Conservation (phyloP, 495 filamentous ascomycete genomes). For the Eremomyces bilateralis region DNA sequence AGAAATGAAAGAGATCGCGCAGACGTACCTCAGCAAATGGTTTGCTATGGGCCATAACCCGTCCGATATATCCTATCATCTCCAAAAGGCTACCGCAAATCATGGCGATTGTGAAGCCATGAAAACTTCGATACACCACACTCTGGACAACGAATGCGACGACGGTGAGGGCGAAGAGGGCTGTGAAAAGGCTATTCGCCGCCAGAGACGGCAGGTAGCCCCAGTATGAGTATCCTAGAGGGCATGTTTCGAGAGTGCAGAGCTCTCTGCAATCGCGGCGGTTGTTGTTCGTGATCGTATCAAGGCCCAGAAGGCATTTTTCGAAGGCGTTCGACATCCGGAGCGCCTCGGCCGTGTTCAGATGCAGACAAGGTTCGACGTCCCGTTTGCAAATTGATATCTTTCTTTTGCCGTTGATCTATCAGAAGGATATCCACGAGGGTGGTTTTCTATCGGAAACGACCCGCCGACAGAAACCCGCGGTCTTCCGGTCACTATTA, state of each 20-base stretch:
- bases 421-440: too few species aligned
- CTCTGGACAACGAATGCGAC: constrained; percentile 9
- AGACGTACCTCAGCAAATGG: constrained; percentile 18
- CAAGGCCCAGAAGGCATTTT: too few species aligned
- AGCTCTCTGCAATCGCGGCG: constrained; percentile 6
- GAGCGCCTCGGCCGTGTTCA: too few species aligned
- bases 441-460: too few species aligned
- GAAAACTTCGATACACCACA: constrained; percentile 15
- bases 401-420: too few species aligned
- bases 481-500: too few species aligned
- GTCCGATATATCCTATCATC: constrained; percentile 24
- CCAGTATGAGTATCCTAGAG: constrained; percentile 12
- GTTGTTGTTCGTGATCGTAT: too few species aligned
- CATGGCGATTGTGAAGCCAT: constrained; percentile 22
- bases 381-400: too few species aligned
- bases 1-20: not conserved
- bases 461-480: too few species aligned
- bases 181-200: constrained; percentile 11
- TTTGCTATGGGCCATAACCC: constrained; percentile 22
- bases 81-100: constrained; percentile 21
- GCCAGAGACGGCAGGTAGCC: constrained; percentile 11
- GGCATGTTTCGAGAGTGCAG: constrained; percentile 14
- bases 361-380: too few species aligned
- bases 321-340: too few species aligned
- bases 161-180: constrained; percentile 10